Evolutionary conservation across 1,139 yeast genomes (phyloP).

Genomic region (Wickerhamiella infanticola): DNA sequence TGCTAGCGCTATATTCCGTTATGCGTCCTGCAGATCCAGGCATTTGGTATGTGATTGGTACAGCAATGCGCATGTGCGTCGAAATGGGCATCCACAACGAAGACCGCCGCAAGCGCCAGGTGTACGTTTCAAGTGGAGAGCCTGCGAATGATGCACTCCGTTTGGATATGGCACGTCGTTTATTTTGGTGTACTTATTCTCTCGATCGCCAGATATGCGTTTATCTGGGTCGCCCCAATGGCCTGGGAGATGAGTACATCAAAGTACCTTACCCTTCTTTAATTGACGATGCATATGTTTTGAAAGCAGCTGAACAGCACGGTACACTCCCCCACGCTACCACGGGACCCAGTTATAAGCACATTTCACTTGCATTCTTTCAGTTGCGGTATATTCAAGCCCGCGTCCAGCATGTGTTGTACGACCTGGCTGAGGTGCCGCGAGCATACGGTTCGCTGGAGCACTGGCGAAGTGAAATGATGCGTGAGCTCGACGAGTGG

Average conservation of each 20-base stretch:
- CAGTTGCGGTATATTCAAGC: slow-evolving; percentile 59
- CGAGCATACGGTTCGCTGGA: slow-evolving; percentile 38
- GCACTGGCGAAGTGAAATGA: slow-evolving; percentile 45
- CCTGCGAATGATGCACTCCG: slow-evolving; percentile 34
- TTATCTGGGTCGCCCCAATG: slow-evolving; percentile 57
- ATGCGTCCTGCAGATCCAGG: slow-evolving; percentile 50
- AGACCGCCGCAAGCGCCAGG: slow-evolving; percentile 8
- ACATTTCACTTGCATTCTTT: slow-evolving; percentile 50
- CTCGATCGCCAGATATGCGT: slow-evolving; percentile 67
- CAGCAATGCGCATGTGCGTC: slow-evolving; percentile 63
- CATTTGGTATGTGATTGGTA: slow-evolving; percentile 82
- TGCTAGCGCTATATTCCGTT: slow-evolving; percentile 51
- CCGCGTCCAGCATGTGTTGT: slow-evolving; percentile 39
- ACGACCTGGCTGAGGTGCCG: slow-evolving; percentile 15
- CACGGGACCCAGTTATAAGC: slow-evolving; percentile 41
- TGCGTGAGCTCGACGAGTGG: slow-evolving; percentile 47
- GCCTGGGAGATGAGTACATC: slow-evolving; percentile 54
- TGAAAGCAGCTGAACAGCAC: neutral
- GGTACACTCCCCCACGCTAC: neutral
- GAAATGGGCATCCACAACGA: slow-evolving; percentile 72
- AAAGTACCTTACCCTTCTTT: slow-evolving; percentile 54
- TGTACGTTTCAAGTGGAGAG: neutral
- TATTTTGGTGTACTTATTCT: slow-evolving; percentile 83
- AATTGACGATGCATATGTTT: slow-evolving; percentile 44
- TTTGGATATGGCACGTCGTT: slow-evolving; percentile 54